Percentiles rank a stretch among this genome's conserved stretches.
Conservation (phyloP, 768 basidiomycete species). For the Tylopilus sp. region DNA sequence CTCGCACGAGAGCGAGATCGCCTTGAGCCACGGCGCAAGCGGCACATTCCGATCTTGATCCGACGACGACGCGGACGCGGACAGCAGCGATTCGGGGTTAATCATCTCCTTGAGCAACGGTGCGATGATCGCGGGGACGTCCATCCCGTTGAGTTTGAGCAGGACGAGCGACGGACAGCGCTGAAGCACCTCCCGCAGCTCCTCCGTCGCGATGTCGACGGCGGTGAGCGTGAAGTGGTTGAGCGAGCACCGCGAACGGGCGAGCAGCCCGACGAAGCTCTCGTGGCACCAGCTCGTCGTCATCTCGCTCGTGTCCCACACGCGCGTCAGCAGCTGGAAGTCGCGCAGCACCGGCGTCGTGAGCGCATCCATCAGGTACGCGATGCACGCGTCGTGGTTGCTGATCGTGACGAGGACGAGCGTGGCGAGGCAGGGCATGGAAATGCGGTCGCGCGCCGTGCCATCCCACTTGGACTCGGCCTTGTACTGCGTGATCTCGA, state of each 20-base stretch:
- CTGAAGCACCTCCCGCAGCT: conserved; percentile 26
- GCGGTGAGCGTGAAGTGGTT: conserved; percentile 31
- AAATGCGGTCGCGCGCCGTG: conserved; percentile 17
- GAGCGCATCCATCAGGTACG: conserved; percentile 26
- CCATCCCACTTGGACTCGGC: conserved; percentile 27
- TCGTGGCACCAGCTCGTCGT: conserved; percentile 29
- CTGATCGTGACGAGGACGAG: conserved; percentile 31
- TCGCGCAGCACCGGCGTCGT: conserved; percentile 23
- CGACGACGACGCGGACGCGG: background rate
- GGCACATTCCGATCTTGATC: conserved; percentile 16
- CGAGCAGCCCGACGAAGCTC: conserved; percentile 24
- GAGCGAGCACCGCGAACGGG: conserved; percentile 26
- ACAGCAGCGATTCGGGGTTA: background rate
- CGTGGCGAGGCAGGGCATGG: conserved; percentile 29
- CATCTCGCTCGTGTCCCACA: conserved; percentile 32
- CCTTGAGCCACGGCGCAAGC: conserved; percentile 29
- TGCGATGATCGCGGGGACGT: conserved; percentile 18
- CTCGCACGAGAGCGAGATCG: conserved; percentile 29
- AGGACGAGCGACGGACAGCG: conserved; percentile 29
- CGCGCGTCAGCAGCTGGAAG: conserved; percentile 31
- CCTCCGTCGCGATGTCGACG: conserved; percentile 18
- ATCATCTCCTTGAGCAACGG: conserved; percentile 27
- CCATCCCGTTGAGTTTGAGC: conserved; percentile 27
- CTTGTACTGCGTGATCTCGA: conserved; percentile 32
- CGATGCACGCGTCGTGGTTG: conserved; percentile 27